Evolutionary conservation across 768 basidiomycete genomes (phyloP).

Genomic region (Solioccasus polychromus): DNA sequence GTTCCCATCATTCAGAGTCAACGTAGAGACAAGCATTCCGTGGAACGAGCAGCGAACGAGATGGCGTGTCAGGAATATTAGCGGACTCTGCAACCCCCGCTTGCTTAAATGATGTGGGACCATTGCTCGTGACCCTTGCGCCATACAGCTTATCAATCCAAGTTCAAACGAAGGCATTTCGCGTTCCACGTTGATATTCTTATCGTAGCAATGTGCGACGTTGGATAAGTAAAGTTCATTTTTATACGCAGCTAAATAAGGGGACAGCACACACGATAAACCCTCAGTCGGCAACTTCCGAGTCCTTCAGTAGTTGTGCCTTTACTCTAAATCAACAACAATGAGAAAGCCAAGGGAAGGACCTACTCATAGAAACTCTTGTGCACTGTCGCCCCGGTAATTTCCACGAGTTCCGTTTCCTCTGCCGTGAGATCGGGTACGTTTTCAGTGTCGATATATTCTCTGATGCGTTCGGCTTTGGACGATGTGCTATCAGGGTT

Average conservation of each 20-base stretch:
- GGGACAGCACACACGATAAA: too few species aligned
- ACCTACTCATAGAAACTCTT: too few species aligned
- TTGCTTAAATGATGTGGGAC: slow-evolving; percentile 5
- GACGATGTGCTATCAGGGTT: slow-evolving; percentile 29
- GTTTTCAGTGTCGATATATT: slow-evolving; percentile 31
- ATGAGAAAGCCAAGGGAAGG: too few species aligned
- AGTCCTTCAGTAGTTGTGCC: too few species aligned
- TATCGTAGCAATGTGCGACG: too few species aligned
- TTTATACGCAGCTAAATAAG: too few species aligned
- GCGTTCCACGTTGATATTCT: not conserved
- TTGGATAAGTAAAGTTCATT: too few species aligned
- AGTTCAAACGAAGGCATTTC: not conserved
- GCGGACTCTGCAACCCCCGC: not conserved
- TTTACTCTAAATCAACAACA: too few species aligned
- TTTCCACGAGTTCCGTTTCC: slow-evolving; percentile 26
- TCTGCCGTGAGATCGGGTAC: slow-evolving; percentile 26
- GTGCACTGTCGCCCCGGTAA: slow-evolving; percentile 21
- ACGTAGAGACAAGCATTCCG: slow-evolving; percentile 27
- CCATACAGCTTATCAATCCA: not conserved
- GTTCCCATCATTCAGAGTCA: slow-evolving; percentile 55
- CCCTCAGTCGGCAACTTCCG: too few species aligned
- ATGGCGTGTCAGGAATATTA: not conserved
- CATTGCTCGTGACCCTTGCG: slow-evolving; percentile 12
- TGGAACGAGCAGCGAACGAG: slow-evolving; percentile 5
- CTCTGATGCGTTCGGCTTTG: slow-evolving; percentile 31